Base-by-base conservation (phyloP, 2,329 filamentous ascomycete genomes). In the Trichoderma lentiforme region DNA sequence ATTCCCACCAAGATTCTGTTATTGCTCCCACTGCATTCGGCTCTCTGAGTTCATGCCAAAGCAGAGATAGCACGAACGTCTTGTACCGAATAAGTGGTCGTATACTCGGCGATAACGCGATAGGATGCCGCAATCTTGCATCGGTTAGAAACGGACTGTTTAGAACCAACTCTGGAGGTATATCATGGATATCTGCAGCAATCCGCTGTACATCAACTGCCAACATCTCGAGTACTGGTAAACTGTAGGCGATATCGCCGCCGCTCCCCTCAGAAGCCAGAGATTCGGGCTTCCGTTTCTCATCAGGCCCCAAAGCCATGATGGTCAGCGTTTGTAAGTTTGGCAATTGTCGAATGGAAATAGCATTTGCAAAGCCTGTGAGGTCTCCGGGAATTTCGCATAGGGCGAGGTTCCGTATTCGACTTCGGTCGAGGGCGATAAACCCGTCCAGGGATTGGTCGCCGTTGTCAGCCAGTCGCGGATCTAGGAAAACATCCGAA, bases 351-450 rank as follows among this genome's bases (percentile, higher is more conserved):
- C 65, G 65, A 26, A 68, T 68, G 2, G 65, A 53, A 28, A 68
- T 14, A 6, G 65, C 53, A 6, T 8, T 39, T 1, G 65, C 30
- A n/a, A 60, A 58, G 18, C 32, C 14, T 8, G 28, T 43, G n/a
- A 68, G 28, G 3, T 68, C 53, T 18, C 65, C 34, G 3, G 65
- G 53, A 14, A 68, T 60, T 57, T 68, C 65, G 26, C 65, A 68
- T 12, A 68, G 65, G 4, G 65, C 65, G n/a, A 68, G 24, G 12
- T 68, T 68, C 15, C n/a, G 34, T 43, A 68, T 68, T 58, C 53
- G 65, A 3, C 14, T 24, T 3, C 65, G 34, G 24, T 68, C 65
- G 14, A 68, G 65, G 11, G 51, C 65, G 14, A 58, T 58, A 8
- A 68, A 68, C 21, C 65, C 51, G 14, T 68, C 65, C 26, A 68